Evolutionary conservation across 805 yeast genomes (phyloP).

Genomic region (Cyberlindnera mississippiensis): DNA sequence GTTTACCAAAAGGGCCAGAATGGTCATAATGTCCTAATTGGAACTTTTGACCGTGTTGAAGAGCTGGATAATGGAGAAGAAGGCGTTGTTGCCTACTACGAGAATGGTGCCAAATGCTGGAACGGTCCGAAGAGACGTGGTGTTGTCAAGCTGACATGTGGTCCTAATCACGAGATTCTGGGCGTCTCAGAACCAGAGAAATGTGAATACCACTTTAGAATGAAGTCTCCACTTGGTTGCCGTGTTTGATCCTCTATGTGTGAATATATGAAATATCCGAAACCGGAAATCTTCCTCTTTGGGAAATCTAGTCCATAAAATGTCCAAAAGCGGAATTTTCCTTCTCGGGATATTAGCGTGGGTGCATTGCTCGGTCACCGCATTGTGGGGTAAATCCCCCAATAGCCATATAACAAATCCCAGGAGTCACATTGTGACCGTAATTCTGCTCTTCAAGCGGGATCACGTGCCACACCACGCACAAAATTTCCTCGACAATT

Average conservation of each 20-base stretch:
- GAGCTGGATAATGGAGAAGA: conserved; percentile 30
- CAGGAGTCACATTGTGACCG: no score
- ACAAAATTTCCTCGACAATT: no score
- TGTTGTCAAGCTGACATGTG: conserved; percentile 61
- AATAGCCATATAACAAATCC: no score
- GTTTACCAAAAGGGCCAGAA: conserved; percentile 54
- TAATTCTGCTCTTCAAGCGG: no score
- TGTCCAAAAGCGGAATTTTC: no score
- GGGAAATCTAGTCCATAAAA: no score
- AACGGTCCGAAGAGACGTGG: conserved; percentile 86
- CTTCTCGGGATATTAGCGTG: no score
- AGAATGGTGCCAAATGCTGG: conserved; percentile 82
- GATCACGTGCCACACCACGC: no score
- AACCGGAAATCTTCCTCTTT: no score
- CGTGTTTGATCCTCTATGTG: neutral
- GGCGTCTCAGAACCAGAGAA: conserved; percentile 84
- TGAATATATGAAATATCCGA: no score
- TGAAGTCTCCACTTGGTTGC: conserved; percentile 41
- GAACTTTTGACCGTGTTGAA: conserved; percentile 32
- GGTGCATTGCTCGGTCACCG: no score
- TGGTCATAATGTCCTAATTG: conserved; percentile 44
- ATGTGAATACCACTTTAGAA: conserved; percentile 66
- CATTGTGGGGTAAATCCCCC: no score
- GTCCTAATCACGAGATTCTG: conserved; percentile 49
- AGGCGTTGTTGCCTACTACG: conserved; percentile 39